Conservation (phyloP, 345 rosid species). For the Citrus unshiu region DNA sequence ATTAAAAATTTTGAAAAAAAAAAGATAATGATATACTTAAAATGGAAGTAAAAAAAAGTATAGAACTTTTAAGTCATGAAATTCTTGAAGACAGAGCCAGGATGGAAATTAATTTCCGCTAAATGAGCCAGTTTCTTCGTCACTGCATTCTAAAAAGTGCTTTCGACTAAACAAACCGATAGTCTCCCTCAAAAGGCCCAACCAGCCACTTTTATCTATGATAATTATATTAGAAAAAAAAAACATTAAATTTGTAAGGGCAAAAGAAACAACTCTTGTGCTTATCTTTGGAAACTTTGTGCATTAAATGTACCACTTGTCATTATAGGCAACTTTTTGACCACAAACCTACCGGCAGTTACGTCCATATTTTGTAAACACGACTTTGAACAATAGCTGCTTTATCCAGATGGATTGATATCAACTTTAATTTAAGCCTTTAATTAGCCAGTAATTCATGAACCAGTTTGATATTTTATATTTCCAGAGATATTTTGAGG, state of each 20-base stretch:
- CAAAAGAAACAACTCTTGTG: background rate
- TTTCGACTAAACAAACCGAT: background rate
- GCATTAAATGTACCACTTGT: background rate
- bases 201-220: background rate
- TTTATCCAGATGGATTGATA: background rate
- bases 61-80: no score
- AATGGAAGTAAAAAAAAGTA: no score
- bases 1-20: no score
- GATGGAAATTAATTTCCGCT: background rate
- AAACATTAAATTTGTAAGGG: background rate
- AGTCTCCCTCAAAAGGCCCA: background rate
- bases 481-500: background rate
- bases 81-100: background rate
- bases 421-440: background rate
- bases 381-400: background rate
- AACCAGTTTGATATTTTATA: background rate
- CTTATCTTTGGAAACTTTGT: background rate
- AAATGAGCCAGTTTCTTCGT: background rate
- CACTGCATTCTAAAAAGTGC: background rate
- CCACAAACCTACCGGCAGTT: background rate
- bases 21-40: no score
- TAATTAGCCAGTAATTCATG: background rate
- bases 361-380: background rate
- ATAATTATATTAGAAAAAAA: background rate
- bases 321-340: background rate